Percentiles rank a stretch among this genome's conserved stretches.
phyloP scores from a whole-genome alignment of 177 flowering plant species.

The Telopea speciosissima region DNA sequence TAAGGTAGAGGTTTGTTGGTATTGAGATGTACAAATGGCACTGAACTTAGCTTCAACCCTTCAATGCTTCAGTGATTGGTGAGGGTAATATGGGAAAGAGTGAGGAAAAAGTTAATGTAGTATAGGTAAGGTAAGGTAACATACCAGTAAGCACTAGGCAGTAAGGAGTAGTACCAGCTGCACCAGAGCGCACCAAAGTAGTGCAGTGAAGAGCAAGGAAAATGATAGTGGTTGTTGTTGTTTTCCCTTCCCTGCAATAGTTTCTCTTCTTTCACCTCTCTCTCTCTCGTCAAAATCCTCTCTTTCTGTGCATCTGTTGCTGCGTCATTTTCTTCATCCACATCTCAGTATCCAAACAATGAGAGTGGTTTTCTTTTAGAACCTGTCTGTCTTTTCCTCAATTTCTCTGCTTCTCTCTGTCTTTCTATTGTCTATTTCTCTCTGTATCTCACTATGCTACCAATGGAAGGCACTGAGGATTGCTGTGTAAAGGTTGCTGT shows the following conservation, averaged over 20 bases:
- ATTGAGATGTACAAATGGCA: too few relatives aligned
- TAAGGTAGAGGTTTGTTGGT: too few relatives aligned
- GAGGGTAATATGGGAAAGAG: constrained; percentile 42
- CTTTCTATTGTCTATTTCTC: neutral
- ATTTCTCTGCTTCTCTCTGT: constrained; percentile 8
- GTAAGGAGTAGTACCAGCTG: too few relatives aligned
- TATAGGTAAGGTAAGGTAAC: too few relatives aligned
- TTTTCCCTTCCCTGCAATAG: constrained; percentile 5
- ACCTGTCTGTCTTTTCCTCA: neutral
- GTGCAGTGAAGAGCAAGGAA: constrained; percentile 56
- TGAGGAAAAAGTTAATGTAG: constrained; percentile 23
- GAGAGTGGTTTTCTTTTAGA: constrained; percentile 24
- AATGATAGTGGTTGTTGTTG: constrained; percentile 58
- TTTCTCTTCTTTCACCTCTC: constrained; percentile 3
- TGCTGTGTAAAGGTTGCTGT: constrained; percentile 96
- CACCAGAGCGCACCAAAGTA: too few relatives aligned
- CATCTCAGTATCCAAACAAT: constrained; percentile 22
- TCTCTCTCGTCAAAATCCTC: constrained; percentile 13
- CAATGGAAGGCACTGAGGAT: constrained; percentile 66
- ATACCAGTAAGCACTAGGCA: too few relatives aligned
- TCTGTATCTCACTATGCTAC: constrained; percentile 11
- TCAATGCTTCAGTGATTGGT: too few relatives aligned
- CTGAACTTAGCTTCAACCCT: too few relatives aligned
- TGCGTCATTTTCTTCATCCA: neutral
- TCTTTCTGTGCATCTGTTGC: too few relatives aligned